These are phyloP conservation scores for Teunomyces barrocoloradensis DNA, from an alignment of 805 yeast species.

Conservation along the genomic window DNA sequence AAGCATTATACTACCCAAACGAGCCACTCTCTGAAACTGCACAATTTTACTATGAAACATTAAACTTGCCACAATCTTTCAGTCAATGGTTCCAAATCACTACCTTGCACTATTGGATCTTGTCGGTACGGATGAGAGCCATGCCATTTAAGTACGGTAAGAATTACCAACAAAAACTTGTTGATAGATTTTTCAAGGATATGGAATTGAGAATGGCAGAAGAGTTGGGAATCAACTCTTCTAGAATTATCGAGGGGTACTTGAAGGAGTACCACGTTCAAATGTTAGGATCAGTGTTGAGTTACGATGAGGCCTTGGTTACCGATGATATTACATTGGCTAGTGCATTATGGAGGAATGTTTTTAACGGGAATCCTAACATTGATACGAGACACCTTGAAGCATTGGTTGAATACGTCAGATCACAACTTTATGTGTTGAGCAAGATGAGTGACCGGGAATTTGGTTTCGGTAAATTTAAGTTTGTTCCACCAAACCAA, in stretches of 20 bases:
- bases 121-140: conserved; percentile 93
- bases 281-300: conserved; percentile 81
- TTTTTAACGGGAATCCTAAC: conserved; percentile 81
- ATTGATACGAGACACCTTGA: conserved; percentile 82
- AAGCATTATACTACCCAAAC: conserved; percentile 74
- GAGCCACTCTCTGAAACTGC: conserved; percentile 74
- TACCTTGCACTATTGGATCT: conserved; percentile 86
- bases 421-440: conserved; percentile 85
- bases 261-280: conserved; percentile 89
- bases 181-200: conserved; percentile 86
- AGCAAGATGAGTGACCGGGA: conserved; percentile 86
- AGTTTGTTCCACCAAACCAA: conserved; percentile 78
- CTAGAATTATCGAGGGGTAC: conserved; percentile 79
- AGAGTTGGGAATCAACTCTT: conserved; percentile 81
- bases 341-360: conserved; percentile 83
- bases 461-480: conserved; percentile 87
- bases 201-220: conserved; percentile 82
- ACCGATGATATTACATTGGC: conserved; percentile 78
- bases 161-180: conserved; percentile 87
- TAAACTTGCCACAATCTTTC: conserved; percentile 80
- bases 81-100: conserved; percentile 97
- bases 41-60: conserved; percentile 77
- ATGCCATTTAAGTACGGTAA: conserved; percentile 88
- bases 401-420: conserved; percentile 83
- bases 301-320: conserved; percentile 89